Conservation (phyloP, 352 stramenopile genomes). For the Pythium sp. region DNA sequence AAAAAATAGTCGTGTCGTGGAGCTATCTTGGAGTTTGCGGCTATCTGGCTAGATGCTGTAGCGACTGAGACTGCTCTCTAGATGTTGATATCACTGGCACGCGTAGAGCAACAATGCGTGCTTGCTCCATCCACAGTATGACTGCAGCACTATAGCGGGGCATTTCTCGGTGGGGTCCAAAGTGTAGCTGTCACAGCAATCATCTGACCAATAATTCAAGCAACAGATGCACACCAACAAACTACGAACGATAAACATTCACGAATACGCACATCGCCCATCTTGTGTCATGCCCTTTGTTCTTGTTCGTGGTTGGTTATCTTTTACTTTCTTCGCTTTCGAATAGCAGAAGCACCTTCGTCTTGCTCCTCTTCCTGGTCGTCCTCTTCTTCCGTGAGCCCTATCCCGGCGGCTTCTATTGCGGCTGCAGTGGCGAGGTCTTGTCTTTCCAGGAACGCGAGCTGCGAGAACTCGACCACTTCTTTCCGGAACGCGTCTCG, state of each 20-base stretch:
- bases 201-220: not conserved
- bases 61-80: no score
- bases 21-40: no score
- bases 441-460: constrained; percentile 19
- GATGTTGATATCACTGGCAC: no score
- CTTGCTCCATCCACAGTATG: no score
- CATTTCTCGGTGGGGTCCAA: no score
- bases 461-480: constrained; percentile 46
- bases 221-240: not conserved
- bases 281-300: not conserved
- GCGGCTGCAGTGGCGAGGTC: not conserved
- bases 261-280: not conserved
- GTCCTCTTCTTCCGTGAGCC: constrained; percentile 14
- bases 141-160: no score
- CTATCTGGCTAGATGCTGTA: no score
- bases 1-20: no score
- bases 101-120: no score
- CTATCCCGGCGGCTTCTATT: constrained; percentile 6
- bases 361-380: constrained; percentile 2
- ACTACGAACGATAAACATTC: not conserved
- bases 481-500: constrained; percentile 63
- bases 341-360: not conserved
- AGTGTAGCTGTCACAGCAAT: not conserved
- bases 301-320: not conserved
- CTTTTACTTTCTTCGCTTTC: constrained; percentile 18